Base-by-base conservation (phyloP, 352 stramenopile species). In the Phytophthora pisi region DNA sequence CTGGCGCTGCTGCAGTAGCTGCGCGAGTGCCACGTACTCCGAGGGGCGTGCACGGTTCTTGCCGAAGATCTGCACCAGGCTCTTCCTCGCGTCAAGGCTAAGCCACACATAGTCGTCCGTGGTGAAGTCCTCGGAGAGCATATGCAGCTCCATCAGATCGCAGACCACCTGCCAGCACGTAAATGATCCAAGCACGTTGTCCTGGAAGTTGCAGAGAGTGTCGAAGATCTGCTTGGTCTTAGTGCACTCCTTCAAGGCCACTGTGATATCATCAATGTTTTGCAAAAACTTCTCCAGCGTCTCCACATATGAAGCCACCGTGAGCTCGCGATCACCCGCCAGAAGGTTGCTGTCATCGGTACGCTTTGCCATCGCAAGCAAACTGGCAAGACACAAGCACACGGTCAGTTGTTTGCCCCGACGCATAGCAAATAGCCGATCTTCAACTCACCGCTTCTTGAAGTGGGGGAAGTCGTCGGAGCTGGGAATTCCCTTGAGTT, bases 81-180 rank as follows among this genome's bases (percentile, higher is more conserved):
- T 95, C 71, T 84, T 86, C 57, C 88, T 89, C 46, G 86, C 86
- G 18, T 95, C 83, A 15, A 84, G 47, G n/a, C 72, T 92, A 13
- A 95, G 77, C 84, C 85, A 95, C 52, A 95, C 84, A 43, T 89
- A 95, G n/a, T 93, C 81, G 30, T 90, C 81, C 36, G 71, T 70
- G 24, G 76, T 61, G 16, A 92, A 81, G 11, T 81, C 71, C 40
- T 89, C 71, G 4, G 66, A 40, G 58, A 95, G 68, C 64, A 93
- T 77, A 51, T 91, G 86, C 28, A 95, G 76, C 57, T 90, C 84
- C 66, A 93, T 84, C 38, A 95, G 58, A 61, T 95, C 86, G 20
- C 82, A 90, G 57, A 90, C 81, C 18, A 95, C 72, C 66, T 95
- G 86, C 86, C 86, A 95, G 63, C 86, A 91, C n/a, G 86, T 95